Conservation (phyloP, 805 yeast genomes). For the Candida boidinii region DNA sequence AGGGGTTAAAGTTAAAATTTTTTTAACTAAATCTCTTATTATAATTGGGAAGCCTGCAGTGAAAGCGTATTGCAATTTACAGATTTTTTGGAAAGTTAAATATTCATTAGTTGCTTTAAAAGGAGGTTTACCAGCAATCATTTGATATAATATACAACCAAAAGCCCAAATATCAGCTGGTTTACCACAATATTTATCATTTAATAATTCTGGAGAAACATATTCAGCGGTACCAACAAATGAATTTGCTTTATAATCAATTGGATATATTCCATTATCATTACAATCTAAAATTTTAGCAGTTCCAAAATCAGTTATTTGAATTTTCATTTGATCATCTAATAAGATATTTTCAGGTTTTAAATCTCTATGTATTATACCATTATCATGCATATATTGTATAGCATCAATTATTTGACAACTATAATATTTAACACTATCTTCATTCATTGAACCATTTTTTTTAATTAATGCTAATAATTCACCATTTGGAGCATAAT, state of each 20-base stretch:
- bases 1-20: slow-evolving; percentile 57
- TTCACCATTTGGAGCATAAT: slow-evolving; percentile 77
- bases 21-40: slow-evolving; percentile 63
- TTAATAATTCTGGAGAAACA: slow-evolving; percentile 73
- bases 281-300: slow-evolving; percentile 60
- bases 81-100: slow-evolving; percentile 71
- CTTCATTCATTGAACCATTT: slow-evolving; percentile 64
- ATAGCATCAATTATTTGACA: slow-evolving; percentile 73
- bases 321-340: slow-evolving; percentile 50
- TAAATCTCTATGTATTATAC: slow-evolving; percentile 73
- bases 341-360: slow-evolving; percentile 77
- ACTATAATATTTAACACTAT: slow-evolving; percentile 55
- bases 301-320: slow-evolving; percentile 80
- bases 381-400: slow-evolving; percentile 62
- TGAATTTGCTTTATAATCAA: slow-evolving; percentile 63
- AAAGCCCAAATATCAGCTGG: slow-evolving; percentile 57
- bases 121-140: slow-evolving; percentile 67
- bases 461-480: slow-evolving; percentile 57
- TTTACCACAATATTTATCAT: slow-evolving; percentile 59
- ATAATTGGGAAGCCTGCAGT: slow-evolving; percentile 78
- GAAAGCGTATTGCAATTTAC: slow-evolving; percentile 73
- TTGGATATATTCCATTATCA: slow-evolving; percentile 47
- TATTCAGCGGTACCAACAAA: slow-evolving; percentile 85
- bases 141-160: slow-evolving; percentile 51
- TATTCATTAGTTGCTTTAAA: slow-evolving; percentile 80